Evolutionary conservation across 306 rosid genomes (phyloP).

Genomic region (Acmispon strigosus): DNA sequence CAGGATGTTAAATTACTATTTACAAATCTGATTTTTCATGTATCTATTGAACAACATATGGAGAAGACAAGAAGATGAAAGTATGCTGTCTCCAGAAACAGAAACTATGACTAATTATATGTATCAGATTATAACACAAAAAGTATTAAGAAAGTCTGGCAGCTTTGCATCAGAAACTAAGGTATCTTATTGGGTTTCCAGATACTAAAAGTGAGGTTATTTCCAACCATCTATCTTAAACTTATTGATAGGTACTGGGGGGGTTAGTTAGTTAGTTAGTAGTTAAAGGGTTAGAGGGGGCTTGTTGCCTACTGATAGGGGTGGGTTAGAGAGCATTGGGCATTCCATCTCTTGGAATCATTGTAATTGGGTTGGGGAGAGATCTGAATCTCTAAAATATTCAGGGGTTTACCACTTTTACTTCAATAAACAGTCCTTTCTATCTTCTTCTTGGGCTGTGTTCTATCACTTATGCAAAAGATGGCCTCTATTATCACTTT

Average conservation of each 20-base stretch:
- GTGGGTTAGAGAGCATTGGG: no score
- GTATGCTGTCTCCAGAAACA: background rate
- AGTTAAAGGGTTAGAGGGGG: no score
- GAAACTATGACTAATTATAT: background rate
- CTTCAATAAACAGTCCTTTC: no score
- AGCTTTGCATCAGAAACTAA: background rate
- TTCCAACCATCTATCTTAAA: background rate
- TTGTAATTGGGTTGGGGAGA: no score
- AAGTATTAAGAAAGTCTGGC: background rate
- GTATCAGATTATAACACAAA: background rate
- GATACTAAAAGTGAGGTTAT: background rate
- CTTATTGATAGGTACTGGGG: no score
- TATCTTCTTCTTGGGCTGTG: no score
- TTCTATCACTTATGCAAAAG: background rate
- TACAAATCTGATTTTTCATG: background rate
- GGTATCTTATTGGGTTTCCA: background rate
- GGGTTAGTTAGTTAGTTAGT: no score
- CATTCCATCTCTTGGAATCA: no score
- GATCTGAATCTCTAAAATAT: no score
- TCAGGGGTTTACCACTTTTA: no score
- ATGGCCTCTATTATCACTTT: background rate
- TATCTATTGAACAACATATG: background rate
- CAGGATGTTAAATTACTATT: background rate
- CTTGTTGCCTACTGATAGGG: no score
- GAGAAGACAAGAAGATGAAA: background rate